A percentile compares a stretch with the other conserved stretches of the same genome.
phyloP scores from a whole-genome alignment of 176 grass and related monocot species.

The Carex parvula region DNA sequence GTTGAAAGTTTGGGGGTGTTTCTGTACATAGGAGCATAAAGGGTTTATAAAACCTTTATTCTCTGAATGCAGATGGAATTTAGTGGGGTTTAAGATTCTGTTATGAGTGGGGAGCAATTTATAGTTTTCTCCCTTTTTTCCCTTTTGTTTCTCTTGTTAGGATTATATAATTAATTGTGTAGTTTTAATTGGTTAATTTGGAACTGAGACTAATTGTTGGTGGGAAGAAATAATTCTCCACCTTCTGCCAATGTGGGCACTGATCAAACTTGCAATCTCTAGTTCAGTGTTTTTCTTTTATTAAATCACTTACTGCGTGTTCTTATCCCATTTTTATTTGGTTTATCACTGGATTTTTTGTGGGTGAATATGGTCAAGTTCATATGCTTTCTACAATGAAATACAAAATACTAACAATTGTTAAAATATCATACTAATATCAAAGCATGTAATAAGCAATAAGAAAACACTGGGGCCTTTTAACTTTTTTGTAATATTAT shows the following conservation, averaged over 20 bases:
- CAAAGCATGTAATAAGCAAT: background rate
- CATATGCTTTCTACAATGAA: background rate
- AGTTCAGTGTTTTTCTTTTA: background rate
- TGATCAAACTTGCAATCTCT: conserved; percentile 2
- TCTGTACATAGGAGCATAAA: conserved; percentile 44
- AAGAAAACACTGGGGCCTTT: background rate
- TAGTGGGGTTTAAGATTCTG: conserved; percentile 24
- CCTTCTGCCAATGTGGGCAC: background rate
- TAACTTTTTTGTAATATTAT: background rate
- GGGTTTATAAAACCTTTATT: background rate
- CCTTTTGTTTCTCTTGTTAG: background rate
- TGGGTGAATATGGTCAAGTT: background rate
- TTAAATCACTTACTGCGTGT: background rate
- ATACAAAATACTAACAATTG: background rate
- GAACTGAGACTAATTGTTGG: conserved; percentile 4
- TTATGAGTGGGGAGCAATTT: conserved; percentile 20
- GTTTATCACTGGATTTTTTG: background rate
- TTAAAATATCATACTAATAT: background rate
- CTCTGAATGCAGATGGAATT: conserved; percentile 17
- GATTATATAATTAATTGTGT: conserved; percentile 27
- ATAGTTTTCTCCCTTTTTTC: conserved; percentile 14
- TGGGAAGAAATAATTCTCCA: conserved; percentile 7
- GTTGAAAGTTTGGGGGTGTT: background rate
- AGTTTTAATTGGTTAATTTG: conserved; percentile 20
- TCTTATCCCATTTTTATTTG: background rate